Evolutionary conservation across 495 filamentous ascomycete species (phyloP).

Genomic region (Niebla homalea): DNA sequence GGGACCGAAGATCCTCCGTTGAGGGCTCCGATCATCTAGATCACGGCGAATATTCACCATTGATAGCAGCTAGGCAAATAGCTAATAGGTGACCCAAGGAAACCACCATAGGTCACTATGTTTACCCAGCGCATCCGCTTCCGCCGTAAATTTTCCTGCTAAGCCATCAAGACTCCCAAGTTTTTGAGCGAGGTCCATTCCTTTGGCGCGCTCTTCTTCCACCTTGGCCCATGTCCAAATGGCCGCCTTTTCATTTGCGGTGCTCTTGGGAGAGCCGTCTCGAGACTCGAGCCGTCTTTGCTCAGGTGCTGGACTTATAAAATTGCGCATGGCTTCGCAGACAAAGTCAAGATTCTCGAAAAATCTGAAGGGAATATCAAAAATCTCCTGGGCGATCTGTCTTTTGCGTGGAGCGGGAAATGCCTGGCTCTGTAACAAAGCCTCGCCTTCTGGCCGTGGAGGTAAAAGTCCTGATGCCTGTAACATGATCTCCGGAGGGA

Average conservation of each 20-base stretch:
- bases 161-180: slow-evolving; percentile 32
- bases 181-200: slow-evolving; percentile 37
- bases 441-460: slow-evolving; percentile 21
- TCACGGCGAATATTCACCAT: no score
- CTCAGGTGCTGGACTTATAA: slow-evolving; percentile 1
- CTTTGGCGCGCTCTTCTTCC: slow-evolving; percentile 42
- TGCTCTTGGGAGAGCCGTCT: slow-evolving; percentile 11
- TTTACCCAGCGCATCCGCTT: slow-evolving; percentile 13
- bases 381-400: slow-evolving; percentile 1
- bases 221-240: slow-evolving; percentile 44
- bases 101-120: slow-evolving; percentile 14
- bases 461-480: slow-evolving; percentile 56
- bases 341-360: slow-evolving; percentile 7
- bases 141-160: slow-evolving; percentile 24
- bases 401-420: slow-evolving; percentile 2
- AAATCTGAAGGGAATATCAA: slow-evolving; percentile 7
- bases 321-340: slow-evolving; percentile 9
- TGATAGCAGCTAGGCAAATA: no score
- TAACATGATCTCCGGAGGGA: slow-evolving; percentile 67
- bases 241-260: slow-evolving; percentile 7
- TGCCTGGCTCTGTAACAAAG: slow-evolving; percentile 7
- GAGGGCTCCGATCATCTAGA: no score
- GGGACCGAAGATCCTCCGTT: no score
- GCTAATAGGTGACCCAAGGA: slow-evolving; percentile 9
- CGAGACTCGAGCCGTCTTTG: neutral